These are phyloP conservation scores for Thelonectria discophora DNA, from an alignment of 2,329 filamentous ascomycete species.

Conservation along the genomic window DNA sequence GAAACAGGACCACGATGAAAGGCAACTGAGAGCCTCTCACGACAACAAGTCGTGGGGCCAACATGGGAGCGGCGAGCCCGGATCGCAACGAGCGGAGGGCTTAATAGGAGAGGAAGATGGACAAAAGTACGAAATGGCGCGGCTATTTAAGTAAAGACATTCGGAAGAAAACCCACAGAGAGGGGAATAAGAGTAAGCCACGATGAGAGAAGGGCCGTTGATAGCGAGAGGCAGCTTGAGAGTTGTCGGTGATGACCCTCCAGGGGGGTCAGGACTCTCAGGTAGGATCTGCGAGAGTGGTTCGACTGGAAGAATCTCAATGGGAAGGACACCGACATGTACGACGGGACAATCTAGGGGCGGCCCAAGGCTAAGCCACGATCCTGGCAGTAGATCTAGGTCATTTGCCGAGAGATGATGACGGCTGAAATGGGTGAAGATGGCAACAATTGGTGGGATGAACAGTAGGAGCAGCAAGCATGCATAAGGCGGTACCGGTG, in stretches of 20 bases:
- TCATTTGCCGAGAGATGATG: background rate
- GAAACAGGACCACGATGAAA: constrained; percentile 4
- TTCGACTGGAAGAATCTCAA: background rate
- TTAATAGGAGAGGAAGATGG: constrained; percentile 83
- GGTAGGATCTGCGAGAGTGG: constrained; percentile 12
- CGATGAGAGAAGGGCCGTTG: constrained; percentile 9
- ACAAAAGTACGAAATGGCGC: constrained; percentile 76
- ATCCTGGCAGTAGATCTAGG: background rate
- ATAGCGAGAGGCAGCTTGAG: constrained; percentile 15
- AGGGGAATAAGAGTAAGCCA: background rate
- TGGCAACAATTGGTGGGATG: background rate
- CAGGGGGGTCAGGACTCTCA: constrained; percentile 11
- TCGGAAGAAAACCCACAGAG: background rate
- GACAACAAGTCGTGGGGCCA: constrained; percentile 70
- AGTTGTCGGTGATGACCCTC: background rate
- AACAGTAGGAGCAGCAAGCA: too few relatives aligned
- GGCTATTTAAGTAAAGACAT: constrained; percentile 19
- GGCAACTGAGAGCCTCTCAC: constrained; percentile 63
- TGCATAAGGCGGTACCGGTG: too few relatives aligned
- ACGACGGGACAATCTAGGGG: background rate
- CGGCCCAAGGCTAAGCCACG: background rate
- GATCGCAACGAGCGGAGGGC: constrained; percentile 75
- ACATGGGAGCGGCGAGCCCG: constrained; percentile 69
- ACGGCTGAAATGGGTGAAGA: background rate
- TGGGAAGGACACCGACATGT: constrained; percentile 3